phyloP scores from a whole-genome alignment of 192 early-diverging fungal genomes.

The Gaertneriomyces sp. region DNA sequence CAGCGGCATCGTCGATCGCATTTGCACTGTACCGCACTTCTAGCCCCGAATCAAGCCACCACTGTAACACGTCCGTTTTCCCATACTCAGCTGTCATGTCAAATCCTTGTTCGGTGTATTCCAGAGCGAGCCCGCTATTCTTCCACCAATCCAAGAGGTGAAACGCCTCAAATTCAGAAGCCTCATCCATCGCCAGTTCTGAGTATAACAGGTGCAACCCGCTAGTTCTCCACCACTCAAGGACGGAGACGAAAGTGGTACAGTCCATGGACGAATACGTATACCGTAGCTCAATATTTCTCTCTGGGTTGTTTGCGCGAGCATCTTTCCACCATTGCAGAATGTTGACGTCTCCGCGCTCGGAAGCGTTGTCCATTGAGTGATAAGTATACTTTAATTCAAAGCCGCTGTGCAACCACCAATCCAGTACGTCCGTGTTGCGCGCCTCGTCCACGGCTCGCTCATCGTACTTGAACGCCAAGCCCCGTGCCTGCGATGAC shows the following conservation, averaged over 20 bases:
- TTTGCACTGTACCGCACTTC: not conserved
- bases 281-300: not conserved
- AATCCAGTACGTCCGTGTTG: not conserved
- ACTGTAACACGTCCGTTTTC: not conserved
- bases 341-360: not conserved
- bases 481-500: not conserved
- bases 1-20: constrained; percentile 3
- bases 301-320: not conserved
- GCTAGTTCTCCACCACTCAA: constrained; percentile 4
- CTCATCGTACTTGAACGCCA: not conserved
- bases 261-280: not conserved
- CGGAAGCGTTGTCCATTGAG: constrained; percentile 4
- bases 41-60: not conserved
- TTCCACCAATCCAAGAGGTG: constrained; percentile 12
- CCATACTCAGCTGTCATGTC: not conserved
- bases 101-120: not conserved
- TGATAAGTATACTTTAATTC: not conserved
- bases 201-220: not conserved
- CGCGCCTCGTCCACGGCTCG: not conserved
- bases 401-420: constrained; percentile 6
- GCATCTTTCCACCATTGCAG: not conserved
- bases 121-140: constrained; percentile 6
- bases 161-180: constrained; percentile 1
- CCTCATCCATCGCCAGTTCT: not conserved
- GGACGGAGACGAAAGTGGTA: not conserved